A percentile compares a stretch with the other conserved stretches of the same genome.
Conservation (phyloP, 2,329 filamentous ascomycete genomes). For the Fusarium albidum region DNA sequence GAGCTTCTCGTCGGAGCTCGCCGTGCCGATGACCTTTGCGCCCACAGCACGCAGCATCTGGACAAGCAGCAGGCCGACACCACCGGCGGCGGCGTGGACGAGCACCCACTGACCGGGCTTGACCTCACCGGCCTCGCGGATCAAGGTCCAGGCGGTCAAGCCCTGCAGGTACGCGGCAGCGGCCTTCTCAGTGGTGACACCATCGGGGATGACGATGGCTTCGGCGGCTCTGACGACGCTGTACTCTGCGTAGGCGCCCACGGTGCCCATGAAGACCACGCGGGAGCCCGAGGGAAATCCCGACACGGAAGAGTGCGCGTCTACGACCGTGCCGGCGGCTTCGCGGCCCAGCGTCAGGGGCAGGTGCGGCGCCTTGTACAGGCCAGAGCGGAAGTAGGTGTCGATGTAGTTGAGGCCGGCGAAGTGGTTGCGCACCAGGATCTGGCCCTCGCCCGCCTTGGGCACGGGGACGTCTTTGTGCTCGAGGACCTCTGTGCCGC, state of each 20-base stretch:
- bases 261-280: slow-evolving; percentile 71
- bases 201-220: slow-evolving; percentile 70
- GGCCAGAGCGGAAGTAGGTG: slow-evolving; percentile 86
- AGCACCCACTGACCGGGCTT: slow-evolving; percentile 82
- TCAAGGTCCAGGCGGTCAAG: slow-evolving; percentile 81
- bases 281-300: slow-evolving; percentile 72
- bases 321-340: slow-evolving; percentile 74
- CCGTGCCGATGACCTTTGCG: slow-evolving; percentile 81
- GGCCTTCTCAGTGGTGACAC: slow-evolving; percentile 67
- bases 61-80: slow-evolving; percentile 77
- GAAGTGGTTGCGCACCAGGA: slow-evolving; percentile 83
- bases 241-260: slow-evolving; percentile 64
- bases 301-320: slow-evolving; percentile 61
- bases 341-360: slow-evolving; percentile 85
- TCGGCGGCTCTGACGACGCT: slow-evolving; percentile 60
- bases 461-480: slow-evolving; percentile 77
- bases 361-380: slow-evolving; percentile 73
- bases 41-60: slow-evolving; percentile 78
- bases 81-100: slow-evolving; percentile 86
- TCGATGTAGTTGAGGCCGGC: slow-evolving; percentile 91
- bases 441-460: slow-evolving; percentile 69
- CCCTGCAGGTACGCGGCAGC: slow-evolving; percentile 81
- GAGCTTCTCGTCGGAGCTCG: slow-evolving; percentile 76
- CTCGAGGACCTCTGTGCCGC: slow-evolving; percentile 75
- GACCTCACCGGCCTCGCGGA: slow-evolving; percentile 79